These are phyloP conservation scores for Epithele typhae DNA, from an alignment of 768 basidiomycete species.

Conservation along the genomic window DNA sequence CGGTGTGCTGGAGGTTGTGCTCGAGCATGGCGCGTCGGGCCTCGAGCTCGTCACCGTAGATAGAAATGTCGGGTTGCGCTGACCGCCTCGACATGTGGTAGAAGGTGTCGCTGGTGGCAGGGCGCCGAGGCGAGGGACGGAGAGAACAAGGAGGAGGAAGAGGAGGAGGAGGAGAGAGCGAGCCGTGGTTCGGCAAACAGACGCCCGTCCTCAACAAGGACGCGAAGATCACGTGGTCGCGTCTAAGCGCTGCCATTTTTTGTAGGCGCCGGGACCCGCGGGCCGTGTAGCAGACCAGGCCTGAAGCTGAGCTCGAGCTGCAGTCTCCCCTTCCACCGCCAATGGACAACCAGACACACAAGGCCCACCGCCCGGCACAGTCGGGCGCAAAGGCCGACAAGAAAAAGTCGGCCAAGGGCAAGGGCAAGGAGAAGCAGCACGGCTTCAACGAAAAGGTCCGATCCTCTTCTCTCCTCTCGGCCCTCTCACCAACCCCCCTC, in stretches of 20 bases:
- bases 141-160: constrained; percentile 4
- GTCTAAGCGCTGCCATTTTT: constrained; percentile 4
- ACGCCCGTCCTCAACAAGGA: constrained; percentile 16
- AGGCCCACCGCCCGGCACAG: constrained; percentile 73
- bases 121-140: background rate
- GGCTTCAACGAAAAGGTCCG: constrained; percentile 89
- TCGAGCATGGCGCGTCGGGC: constrained; percentile 75
- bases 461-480: background rate
- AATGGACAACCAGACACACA: constrained; percentile 79
- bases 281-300: background rate
- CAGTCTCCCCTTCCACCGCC: no score
- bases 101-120: constrained; percentile 22
- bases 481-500: background rate
- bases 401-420: constrained; percentile 53
- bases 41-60: constrained; percentile 71
- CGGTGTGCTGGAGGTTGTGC: constrained; percentile 68
- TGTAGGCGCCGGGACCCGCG: constrained; percentile 2
- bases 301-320: background rate
- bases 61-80: constrained; percentile 41
- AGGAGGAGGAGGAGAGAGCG: background rate
- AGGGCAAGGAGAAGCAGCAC: constrained; percentile 65
- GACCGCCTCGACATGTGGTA: constrained; percentile 15
- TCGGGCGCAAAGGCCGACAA: constrained; percentile 74
- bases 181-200: constrained; percentile 9
- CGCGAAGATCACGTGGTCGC: constrained; percentile 19